Conservation (phyloP, 2,329 filamentous ascomycete genomes). For the Ceratocystis papillata region DNA sequence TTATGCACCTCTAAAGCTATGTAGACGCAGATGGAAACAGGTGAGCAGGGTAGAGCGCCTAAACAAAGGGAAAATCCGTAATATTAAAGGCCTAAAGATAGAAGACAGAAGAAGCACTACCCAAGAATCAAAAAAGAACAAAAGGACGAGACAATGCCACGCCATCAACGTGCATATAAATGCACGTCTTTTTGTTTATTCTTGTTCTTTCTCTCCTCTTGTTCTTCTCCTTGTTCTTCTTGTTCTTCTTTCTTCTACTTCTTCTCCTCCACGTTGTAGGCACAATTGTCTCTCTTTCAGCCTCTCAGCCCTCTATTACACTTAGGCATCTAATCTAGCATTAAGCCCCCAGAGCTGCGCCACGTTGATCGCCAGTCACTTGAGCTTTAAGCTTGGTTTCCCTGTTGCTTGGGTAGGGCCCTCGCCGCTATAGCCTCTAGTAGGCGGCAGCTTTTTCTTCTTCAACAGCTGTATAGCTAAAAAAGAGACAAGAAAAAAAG, state of each 20-base stretch:
- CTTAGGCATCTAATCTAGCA: background rate
- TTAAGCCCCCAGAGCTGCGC: slow-evolving; percentile 6
- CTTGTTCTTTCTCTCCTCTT: background rate
- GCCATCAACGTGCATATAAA: too few species aligned
- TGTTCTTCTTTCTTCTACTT: slow-evolving; percentile 2
- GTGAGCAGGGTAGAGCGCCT: too few species aligned
- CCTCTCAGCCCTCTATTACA: background rate
- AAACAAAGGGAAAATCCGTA: too few species aligned
- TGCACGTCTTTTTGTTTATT: background rate
- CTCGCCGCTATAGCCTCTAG: background rate
- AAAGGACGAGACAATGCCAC: background rate
- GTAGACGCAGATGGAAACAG: too few species aligned
- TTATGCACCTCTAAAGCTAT: too few species aligned
- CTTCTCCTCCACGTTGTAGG: background rate
- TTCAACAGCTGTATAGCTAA: background rate
- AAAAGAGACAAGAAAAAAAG: background rate
- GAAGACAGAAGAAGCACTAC: background rate
- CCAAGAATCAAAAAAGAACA: background rate
- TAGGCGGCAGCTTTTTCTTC: background rate
- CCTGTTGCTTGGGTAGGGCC: background rate
- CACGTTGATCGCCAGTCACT: slow-evolving; percentile 10
- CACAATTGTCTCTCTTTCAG: background rate
- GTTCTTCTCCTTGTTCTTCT: background rate
- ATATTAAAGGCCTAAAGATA: too few species aligned
- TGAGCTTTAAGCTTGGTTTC: background rate